Evolutionary conservation across 495 filamentous ascomycete species (phyloP).

Genomic region (Tuber indicum): DNA sequence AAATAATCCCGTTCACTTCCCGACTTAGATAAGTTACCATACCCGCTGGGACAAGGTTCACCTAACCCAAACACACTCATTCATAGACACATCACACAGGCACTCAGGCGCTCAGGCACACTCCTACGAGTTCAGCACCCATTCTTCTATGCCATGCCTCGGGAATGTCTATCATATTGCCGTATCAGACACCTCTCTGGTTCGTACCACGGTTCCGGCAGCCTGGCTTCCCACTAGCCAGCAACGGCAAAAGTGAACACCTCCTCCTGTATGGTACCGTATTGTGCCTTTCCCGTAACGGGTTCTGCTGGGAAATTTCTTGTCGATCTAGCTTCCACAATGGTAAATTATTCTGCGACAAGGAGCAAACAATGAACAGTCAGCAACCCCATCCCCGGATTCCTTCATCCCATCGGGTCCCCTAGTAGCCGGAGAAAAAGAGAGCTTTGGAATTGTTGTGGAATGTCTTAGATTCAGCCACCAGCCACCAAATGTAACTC

Average conservation of each 20-base stretch:
- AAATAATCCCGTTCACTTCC: neutral
- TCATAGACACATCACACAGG: neutral
- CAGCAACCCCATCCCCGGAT: neutral
- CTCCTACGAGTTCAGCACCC: neutral
- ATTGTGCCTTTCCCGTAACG: neutral
- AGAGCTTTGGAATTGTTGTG: neutral
- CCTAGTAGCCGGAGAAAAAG: neutral
- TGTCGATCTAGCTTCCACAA: neutral
- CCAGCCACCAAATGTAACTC: neutral
- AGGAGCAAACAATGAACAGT: neutral
- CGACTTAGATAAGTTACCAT: neutral
- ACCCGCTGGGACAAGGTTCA: neutral
- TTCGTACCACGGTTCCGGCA: neutral
- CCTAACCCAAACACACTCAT: neutral
- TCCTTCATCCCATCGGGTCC: neutral
- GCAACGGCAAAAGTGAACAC: neutral
- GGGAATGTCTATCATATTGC: neutral
- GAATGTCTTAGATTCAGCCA: conserved; percentile 4
- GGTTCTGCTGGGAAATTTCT: neutral
- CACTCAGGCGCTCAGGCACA: neutral
- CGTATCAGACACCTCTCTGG: neutral
- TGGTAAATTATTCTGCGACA: neutral
- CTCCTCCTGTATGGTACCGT: neutral
- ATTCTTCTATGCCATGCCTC: neutral
- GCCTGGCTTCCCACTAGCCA: neutral